A percentile compares a stretch with the other conserved stretches of the same genome.
Evolutionary conservation across 257 asterid species (phyloP).

Genomic region (Solanum piurae): DNA sequence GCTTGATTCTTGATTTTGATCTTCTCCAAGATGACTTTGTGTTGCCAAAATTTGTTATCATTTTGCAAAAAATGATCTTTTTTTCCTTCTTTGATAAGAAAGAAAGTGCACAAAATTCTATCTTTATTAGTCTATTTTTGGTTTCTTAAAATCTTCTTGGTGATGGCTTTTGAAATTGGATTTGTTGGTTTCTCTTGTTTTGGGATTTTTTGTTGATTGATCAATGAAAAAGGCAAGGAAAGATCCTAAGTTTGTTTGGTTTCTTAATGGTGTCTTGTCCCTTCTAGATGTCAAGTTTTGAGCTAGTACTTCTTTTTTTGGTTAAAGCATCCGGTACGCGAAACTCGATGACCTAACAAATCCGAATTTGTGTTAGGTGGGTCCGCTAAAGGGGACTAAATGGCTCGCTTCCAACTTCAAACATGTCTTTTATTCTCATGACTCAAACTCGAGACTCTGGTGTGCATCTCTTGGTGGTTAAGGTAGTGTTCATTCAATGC

Average conservation of each 20-base stretch:
- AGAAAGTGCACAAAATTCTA: background rate
- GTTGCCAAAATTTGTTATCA: background rate
- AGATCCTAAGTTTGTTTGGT: background rate
- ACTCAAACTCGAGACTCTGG: background rate
- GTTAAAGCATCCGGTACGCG: background rate
- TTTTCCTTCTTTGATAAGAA: background rate
- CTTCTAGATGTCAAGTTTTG: background rate
- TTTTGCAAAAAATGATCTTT: background rate
- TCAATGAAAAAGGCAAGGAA: background rate
- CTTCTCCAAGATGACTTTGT: background rate
- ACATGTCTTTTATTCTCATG: background rate
- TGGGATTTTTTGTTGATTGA: background rate
- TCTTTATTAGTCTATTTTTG: background rate
- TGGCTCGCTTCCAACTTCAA: background rate
- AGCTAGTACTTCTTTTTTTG: background rate
- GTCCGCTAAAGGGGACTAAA: fast-evolving
- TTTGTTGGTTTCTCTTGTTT: background rate
- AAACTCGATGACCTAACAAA: fast-evolving
- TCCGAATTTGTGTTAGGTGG: fast-evolving
- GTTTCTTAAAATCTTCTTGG: background rate
- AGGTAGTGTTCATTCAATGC: background rate
- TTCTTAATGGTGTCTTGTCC: background rate
- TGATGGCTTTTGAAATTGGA: background rate
- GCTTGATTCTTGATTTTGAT: background rate
- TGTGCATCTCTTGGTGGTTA: background rate